Percentiles rank a stretch among this genome's conserved stretches.
Conservation (phyloP, 2,329 filamentous ascomycete species). For the Stachybotrys echinatus region DNA sequence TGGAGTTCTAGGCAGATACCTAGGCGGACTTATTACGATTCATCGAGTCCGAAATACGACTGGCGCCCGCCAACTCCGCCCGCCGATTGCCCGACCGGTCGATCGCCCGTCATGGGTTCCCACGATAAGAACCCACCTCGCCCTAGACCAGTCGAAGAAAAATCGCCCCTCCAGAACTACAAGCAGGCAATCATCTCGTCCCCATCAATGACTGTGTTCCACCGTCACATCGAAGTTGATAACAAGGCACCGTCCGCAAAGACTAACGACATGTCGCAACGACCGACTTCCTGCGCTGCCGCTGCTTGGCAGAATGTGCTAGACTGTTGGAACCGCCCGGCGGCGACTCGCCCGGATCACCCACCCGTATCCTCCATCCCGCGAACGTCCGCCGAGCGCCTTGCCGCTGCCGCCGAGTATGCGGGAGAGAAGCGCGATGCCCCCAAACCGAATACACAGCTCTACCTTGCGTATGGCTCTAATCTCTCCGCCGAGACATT, state of each 20-base stretch:
- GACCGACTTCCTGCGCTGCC: slow-evolving; percentile 4
- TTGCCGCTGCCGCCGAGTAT: slow-evolving; percentile 22
- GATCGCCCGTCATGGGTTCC: neutral
- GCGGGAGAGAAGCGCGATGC: slow-evolving; percentile 13
- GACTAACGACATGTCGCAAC: neutral
- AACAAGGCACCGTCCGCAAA: neutral
- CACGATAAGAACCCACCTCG: neutral
- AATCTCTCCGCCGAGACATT: slow-evolving; percentile 82
- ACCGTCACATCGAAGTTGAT: no score
- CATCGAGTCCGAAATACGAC: neutral
- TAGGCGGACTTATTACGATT: neutral
- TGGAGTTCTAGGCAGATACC: neutral
- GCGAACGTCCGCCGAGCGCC: slow-evolving; percentile 19
- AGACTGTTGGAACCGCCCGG: slow-evolving; percentile 11
- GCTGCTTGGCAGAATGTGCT: slow-evolving; percentile 18
- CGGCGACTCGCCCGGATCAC: slow-evolving; percentile 16
- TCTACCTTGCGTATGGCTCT: slow-evolving; percentile 88
- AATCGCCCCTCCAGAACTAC: neutral
- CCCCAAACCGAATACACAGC: slow-evolving; percentile 43
- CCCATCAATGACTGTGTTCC: no score
- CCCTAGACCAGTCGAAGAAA: neutral
- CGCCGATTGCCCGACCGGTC: neutral
- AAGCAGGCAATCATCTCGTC: neutral
- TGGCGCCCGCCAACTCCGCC: neutral
- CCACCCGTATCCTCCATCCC: slow-evolving; percentile 23